A percentile compares a stretch with the other conserved stretches of the same genome.
Conservation (phyloP, 108 stramenopile genomes). For the Skeletonema marinoi region DNA sequence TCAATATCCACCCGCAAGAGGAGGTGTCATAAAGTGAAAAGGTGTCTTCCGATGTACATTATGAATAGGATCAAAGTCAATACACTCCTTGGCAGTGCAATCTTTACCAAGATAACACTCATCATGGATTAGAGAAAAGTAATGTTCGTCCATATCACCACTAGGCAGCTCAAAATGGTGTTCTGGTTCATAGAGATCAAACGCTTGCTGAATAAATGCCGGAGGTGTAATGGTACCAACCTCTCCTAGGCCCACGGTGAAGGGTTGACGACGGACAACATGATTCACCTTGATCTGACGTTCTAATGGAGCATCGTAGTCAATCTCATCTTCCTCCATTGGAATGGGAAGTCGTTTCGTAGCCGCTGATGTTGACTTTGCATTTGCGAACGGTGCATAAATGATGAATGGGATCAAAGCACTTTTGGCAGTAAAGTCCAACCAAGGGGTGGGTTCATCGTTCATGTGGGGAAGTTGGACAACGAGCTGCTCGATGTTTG, state of each 20-base stretch:
- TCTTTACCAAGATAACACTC: neutral
- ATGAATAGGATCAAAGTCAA: neutral
- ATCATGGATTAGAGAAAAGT: neutral
- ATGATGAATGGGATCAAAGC: neutral
- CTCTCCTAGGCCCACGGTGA: neutral
- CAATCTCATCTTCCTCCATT: neutral
- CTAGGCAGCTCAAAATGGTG: neutral
- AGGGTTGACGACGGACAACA: neutral
- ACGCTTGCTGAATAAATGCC: neutral
- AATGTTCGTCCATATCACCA: neutral
- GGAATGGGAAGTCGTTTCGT: neutral
- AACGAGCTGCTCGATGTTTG: neutral
- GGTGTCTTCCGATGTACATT: neutral
- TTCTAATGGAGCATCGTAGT: neutral
- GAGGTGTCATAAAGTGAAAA: neutral
- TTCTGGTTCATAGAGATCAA: neutral
- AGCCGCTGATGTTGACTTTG: neutral
- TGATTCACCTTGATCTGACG: neutral
- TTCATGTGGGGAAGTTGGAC: neutral
- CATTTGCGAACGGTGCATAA: neutral
- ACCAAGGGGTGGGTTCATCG: neutral
- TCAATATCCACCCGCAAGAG: conserved; percentile 1
- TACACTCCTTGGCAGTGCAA: neutral
- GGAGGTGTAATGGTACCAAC: neutral
- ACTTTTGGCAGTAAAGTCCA: neutral